Evolutionary conservation across 768 basidiomycete genomes (phyloP), one percentile per base, ranked within the genome.

Genomic region (Udeniomyces megalosporus): DNA sequence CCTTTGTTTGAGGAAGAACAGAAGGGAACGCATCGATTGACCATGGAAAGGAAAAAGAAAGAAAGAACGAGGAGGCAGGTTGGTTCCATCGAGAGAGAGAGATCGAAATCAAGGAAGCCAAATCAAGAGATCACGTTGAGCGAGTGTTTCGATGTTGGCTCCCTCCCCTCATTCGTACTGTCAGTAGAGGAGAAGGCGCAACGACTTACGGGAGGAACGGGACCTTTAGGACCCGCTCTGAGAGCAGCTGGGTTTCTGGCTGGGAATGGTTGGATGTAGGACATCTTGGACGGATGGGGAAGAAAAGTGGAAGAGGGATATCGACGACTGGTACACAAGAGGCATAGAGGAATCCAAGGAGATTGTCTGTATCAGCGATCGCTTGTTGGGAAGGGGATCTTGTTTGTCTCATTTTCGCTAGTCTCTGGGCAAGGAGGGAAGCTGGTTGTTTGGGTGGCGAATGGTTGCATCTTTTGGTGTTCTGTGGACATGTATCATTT

Each of bases 181-280:
- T 52, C 29, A n/a, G n/a, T n/a, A n/a, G n/a, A n/a, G n/a, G n/a
- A n/a, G n/a, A n/a, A n/a, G 22, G 35, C 2, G 10, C 6, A 38
- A 24, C 53, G 35, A 46, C 55, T 57, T 20, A 57, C 55, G 26
- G 55, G 55, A 42, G 55, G 42, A 29, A 57, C 44, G 26, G 55
- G 55, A 26, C 35, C 55, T 44, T 57, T 57, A 26, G 55, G 55
- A 12, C 55, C 55, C 17, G 55, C 55, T 28, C 46, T 57, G 55
- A 57, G 55, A 0, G 55, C 55, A 28, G 55, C 38, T 26, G 55
- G 55, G 55, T 57, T 57, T 38, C 55, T 44, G 17, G 42, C 35
- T 17, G 55, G 55, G 44, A 57, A 57, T 17, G 55, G 55, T 28
- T 57, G 55, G 29, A 57, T 24, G 28, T 42, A 57, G 14, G 55